Conservation (phyloP, 2,329 filamentous ascomycete species). For the Colletotrichum sp. region DNA sequence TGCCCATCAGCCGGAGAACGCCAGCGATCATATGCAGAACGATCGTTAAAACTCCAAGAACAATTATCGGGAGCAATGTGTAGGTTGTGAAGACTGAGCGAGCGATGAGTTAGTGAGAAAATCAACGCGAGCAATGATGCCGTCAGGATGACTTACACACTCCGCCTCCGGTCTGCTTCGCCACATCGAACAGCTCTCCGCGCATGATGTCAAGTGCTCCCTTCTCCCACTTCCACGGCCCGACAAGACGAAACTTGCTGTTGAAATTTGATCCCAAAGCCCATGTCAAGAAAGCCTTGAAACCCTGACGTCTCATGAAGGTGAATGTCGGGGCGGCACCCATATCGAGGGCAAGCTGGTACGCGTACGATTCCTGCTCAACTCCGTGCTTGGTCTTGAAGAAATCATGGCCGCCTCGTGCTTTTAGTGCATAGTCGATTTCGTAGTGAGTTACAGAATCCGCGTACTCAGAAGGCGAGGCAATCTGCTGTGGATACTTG, state of each 20-base stretch:
- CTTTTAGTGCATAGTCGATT: slow-evolving; percentile 44
- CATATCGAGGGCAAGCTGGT: slow-evolving; percentile 54
- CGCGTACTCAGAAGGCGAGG: slow-evolving; percentile 10
- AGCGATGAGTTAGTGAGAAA: slow-evolving; percentile 17
- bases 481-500: slow-evolving; percentile 26
- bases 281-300: slow-evolving; percentile 46
- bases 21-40: slow-evolving; percentile 29
- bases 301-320: slow-evolving; percentile 37
- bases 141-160: slow-evolving; percentile 36
- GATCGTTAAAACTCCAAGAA: slow-evolving; percentile 42
- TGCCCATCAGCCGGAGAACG: slow-evolving; percentile 4
- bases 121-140: not conserved
- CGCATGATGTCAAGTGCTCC: slow-evolving; percentile 42
- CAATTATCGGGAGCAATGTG: slow-evolving; percentile 37
- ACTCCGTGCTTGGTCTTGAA: slow-evolving; percentile 43
- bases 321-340: slow-evolving; percentile 43
- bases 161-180: slow-evolving; percentile 38
- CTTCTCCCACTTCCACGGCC: slow-evolving; percentile 46
- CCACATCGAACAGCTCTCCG: slow-evolving; percentile 44
- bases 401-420: slow-evolving; percentile 36
- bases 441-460: slow-evolving; percentile 38
- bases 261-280: slow-evolving; percentile 55
- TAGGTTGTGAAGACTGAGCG: slow-evolving; percentile 38
- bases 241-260: slow-evolving; percentile 51
- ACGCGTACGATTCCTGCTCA: slow-evolving; percentile 55